Evolutionary conservation across 2,329 filamentous ascomycete genomes (phyloP), one percentile per base, ranked within the genome.

Genomic region (Davidsoniella neocaledoniae): DNA sequence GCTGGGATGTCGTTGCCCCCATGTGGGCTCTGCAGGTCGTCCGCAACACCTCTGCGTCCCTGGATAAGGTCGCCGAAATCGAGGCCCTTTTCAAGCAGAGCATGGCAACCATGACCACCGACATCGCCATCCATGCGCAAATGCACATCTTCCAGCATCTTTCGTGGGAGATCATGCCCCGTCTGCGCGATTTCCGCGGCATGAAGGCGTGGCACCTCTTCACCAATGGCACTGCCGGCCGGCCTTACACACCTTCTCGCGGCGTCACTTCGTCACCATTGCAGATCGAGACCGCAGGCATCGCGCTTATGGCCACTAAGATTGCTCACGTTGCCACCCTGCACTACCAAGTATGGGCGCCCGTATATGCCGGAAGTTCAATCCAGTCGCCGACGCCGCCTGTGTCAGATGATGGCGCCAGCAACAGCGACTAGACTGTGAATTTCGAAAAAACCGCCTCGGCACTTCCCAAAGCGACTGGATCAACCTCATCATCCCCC

Each of bases 271-370:
- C 17, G 57, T 58, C 4, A 57, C 58, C 53, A 66, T 65, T 8
- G 68, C 71, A 49, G 62, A 63, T 7, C 67, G 71, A 41, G 72
- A 75, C 46, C 45, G 68, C 66, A 41, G 69, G 71, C 33, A 59
- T 83, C 37, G 70, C 73, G 41, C 80, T 86, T 52, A 76, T 94
- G 62, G 78, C 85, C 1, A 81, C 79, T 42, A 78, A 85, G 43
- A 71, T 94, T 46, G 81, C 86, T 5, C 90, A 95, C 59, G 77
- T 95, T 42, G 79, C 84, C 12, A 72, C 91, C 5, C 67, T 96
- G 21, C 87, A 95, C 64, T 95, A 88, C 87, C 76, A 85, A 45
- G 82, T 94, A 2, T 96, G 88, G 86, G 75, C 76, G 1, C 76
- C 77, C 2, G 68, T 53, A 10, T 53, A 53, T 23, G 46, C 42